Base-by-base conservation (phyloP, 2,329 filamentous ascomycete species). In the Fusarium pseudograminearum region DNA sequence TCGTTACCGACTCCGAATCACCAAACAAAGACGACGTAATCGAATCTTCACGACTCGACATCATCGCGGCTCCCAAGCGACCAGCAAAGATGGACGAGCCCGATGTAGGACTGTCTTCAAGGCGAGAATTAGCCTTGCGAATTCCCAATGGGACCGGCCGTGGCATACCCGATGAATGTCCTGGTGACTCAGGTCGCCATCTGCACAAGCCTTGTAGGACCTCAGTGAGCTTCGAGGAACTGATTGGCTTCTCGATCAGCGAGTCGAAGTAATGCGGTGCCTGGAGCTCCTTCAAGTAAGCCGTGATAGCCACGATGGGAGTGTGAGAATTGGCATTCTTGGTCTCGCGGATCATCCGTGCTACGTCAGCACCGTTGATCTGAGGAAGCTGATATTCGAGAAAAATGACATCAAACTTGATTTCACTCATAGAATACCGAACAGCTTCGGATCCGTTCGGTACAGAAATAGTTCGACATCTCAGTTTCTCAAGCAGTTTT, bases 331-430 rank as follows among this genome's bases (percentile, higher is more conserved):
- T 99, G 61, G 93, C 89, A 78, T 98, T 98, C 82, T 95, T 96
- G 2, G 95, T 98, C 77, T 98, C 95, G 48, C 96, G 90, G 72
- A 99, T 94, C 96, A 99, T 99, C 34, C 96, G 91, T 52, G 96
- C 95, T 59, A 99, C 93, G 77, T 99, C 96, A 15, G 93, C 92
- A 26, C 96, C 96, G 74, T 94, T 98, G 76, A 98, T 94, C 76
- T 97, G 93, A 12, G 96, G 95, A 46, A 99, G 84, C 78, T 95
- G 97, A 82, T 94, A 98, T 80, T 99, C 96, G 80, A 97, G 95
- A 84, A 99, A 96, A 78, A 99, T 98, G 74, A 98, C 93, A 80
- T 99, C 96, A 76, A 98, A 99, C 76, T 98, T 97, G 77, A 99
- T 95, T 77, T 98, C 95, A 76, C 95, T 95, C 85, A 97, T 93